Evolutionary conservation across 148 eudicot species (phyloP).

Genomic region (Pharnaceum exiguum): DNA sequence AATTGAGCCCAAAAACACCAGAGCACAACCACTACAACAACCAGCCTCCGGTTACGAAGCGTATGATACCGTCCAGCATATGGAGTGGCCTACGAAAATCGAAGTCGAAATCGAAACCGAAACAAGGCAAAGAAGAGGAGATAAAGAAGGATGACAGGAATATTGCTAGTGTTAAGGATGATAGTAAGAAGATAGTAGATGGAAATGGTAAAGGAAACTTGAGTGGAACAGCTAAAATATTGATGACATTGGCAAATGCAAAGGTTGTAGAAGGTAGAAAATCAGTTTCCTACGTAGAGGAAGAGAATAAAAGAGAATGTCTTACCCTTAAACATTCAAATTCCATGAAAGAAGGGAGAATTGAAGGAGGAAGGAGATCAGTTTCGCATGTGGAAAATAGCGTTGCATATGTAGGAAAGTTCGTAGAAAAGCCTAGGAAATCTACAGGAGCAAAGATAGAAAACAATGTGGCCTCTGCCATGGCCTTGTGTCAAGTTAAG

Average conservation of each 20-base stretch:
- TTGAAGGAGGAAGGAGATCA: conserved; percentile 29
- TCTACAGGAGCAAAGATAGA: conserved; percentile 29
- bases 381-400: conserved; percentile 29
- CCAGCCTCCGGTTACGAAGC: conserved; percentile 30
- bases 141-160: not conserved
- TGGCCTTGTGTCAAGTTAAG: conserved; percentile 50
- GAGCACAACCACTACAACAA: conserved; percentile 22
- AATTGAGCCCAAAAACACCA: conserved; percentile 31
- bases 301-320: conserved; percentile 2
- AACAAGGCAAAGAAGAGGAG: conserved; percentile 6
- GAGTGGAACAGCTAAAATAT: conserved; percentile 1
- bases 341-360: not conserved
- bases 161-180: not conserved
- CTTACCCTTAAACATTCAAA: not conserved
- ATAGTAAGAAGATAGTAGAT: not conserved
- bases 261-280: conserved; percentile 23
- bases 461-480: conserved; percentile 29
- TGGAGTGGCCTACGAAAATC: conserved; percentile 44
- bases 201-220: not conserved
- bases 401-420: conserved; percentile 22
- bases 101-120: conserved; percentile 13
- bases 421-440: conserved; percentile 26
- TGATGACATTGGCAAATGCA: conserved; percentile 13
- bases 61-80: conserved; percentile 18
- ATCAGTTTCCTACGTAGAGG: conserved; percentile 36